Conservation (phyloP, 306 rosid genomes). For the Oemleria cerasiformis region DNA sequence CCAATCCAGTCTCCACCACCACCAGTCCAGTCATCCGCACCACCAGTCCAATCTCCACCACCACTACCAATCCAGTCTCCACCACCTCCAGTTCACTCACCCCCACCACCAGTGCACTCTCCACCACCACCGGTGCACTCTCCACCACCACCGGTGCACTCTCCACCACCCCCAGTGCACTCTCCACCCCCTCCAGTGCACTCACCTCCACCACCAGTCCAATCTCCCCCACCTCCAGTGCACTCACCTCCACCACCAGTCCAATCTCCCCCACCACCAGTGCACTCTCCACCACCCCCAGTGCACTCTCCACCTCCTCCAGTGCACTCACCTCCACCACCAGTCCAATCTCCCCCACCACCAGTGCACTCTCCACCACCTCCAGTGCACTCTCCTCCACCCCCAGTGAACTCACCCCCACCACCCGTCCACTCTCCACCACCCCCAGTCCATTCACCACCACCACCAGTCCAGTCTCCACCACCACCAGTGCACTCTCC, state of each 20-base stretch:
- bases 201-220: background rate
- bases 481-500: background rate
- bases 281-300: accelerated
- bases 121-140: background rate
- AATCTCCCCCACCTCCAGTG: background rate
- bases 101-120: background rate
- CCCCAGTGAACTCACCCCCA: background rate
- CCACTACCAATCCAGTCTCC: background rate
- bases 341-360: background rate
- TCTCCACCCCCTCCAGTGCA: background rate
- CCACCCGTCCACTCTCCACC: background rate
- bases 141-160: background rate
- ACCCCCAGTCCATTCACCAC: background rate
- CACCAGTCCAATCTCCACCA: background rate
- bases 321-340: background rate
- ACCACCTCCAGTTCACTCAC: background rate
- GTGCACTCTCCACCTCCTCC: background rate
- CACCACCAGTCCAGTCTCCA: background rate
- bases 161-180: background rate
- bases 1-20: background rate
- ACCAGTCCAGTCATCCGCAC: background rate
- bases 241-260: background rate
- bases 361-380: background rate
- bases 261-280: background rate
- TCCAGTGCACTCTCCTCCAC: background rate